A percentile compares a stretch with the other conserved stretches of the same genome.
Evolutionary conservation across 208 protist genomes (phyloP).

Genomic region (Wallacemonas sp.): DNA sequence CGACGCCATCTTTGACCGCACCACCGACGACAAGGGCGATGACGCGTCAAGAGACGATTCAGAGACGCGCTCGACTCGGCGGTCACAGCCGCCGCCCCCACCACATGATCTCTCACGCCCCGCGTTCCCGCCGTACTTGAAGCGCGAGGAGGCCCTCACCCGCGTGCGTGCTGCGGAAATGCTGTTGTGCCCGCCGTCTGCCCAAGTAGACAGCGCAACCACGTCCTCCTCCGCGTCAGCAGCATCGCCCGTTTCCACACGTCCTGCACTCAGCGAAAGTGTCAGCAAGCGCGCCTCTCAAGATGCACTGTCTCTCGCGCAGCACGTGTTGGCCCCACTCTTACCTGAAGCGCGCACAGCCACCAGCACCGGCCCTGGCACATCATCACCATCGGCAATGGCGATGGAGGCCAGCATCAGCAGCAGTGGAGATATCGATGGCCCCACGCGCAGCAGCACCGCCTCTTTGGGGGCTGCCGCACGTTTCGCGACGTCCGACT

Average conservation of each 20-base stretch:
- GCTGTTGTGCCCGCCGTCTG: slow-evolving; percentile 26
- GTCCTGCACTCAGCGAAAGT: not conserved
- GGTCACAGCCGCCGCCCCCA: not conserved
- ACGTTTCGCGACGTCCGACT: slow-evolving; percentile 5
- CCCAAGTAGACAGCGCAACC: no score
- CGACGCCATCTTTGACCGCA: not conserved
- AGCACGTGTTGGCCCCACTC: slow-evolving; percentile 50
- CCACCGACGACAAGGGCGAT: not conserved
- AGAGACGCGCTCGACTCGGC: no score
- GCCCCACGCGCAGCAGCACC: not conserved
- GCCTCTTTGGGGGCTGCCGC: not conserved
- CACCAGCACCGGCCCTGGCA: no score
- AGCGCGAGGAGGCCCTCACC: slow-evolving; percentile 44
- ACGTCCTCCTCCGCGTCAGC: not conserved
- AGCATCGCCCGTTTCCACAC: not conserved
- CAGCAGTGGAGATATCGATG: not conserved
- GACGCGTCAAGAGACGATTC: no score
- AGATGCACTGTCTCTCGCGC: slow-evolving; percentile 44
- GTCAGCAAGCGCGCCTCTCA: slow-evolving; percentile 25
- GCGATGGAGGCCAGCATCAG: no score
- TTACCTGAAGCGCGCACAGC: slow-evolving; percentile 15
- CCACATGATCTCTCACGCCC: slow-evolving; percentile 7
- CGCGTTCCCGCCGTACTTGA: slow-evolving; percentile 36
- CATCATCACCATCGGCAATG: no score
- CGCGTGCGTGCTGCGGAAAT: slow-evolving; percentile 56